Conservation (phyloP, 2,329 filamentous ascomycete genomes). For the Sordariomycetes sp. region DNA sequence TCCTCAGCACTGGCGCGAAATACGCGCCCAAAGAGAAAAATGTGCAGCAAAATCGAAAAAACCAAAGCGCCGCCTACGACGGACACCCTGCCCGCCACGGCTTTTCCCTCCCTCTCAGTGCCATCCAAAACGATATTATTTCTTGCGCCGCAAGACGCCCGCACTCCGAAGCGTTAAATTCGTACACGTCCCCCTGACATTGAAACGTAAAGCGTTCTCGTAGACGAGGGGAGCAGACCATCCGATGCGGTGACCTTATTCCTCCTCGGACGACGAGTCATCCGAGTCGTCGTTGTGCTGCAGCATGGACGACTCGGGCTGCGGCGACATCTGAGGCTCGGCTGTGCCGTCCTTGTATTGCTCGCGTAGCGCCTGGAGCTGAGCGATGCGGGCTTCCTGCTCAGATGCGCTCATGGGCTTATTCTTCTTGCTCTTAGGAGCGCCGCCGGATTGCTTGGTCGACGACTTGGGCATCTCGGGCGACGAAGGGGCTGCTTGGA, state of each 20-base stretch:
- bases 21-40: too few relatives aligned
- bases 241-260: conserved; percentile 2
- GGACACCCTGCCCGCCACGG: neutral
- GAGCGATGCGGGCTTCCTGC: conserved; percentile 56
- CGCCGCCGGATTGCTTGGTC: conserved; percentile 17
- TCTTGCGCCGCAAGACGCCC: conserved; percentile 1
- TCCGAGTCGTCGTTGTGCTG: conserved; percentile 6
- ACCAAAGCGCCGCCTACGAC: neutral
- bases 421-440: conserved; percentile 55
- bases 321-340: conserved; percentile 12
- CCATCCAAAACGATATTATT: conserved; percentile 1
- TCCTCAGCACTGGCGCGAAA: too few relatives aligned
- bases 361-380: conserved; percentile 45
- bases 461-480: conserved; percentile 19
- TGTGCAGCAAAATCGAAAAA: neutral
- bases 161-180: neutral
- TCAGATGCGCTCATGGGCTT: conserved; percentile 67
- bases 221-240: neutral
- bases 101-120: neutral
- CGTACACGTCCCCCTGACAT: neutral
- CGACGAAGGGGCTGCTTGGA: conserved; percentile 13
- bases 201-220: neutral
- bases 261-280: conserved; percentile 8
- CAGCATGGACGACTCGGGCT: too few relatives aligned
- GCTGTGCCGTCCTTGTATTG: conserved; percentile 25